Percentiles rank a stretch among this genome's conserved stretches.
Evolutionary conservation across 2,329 filamentous ascomycete genomes (phyloP).

Genomic region (Talaromyces rugulosus): DNA sequence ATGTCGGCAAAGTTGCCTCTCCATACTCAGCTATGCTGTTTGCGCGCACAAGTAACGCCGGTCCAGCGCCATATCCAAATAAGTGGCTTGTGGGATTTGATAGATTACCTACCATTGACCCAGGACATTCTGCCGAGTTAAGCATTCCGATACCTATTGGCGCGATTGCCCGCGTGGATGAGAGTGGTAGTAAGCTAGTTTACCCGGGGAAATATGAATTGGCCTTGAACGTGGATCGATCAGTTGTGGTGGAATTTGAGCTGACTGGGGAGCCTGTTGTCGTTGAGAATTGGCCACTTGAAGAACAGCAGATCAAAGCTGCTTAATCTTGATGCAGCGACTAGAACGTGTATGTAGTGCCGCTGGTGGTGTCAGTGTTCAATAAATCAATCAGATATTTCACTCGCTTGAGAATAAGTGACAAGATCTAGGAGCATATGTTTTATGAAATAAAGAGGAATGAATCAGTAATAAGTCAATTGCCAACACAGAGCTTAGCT

Average conservation of each 20-base stretch:
- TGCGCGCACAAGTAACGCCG: constrained; percentile 30
- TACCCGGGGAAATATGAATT: constrained; percentile 41
- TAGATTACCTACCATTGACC: constrained; percentile 24
- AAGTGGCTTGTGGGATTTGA: constrained; percentile 42
- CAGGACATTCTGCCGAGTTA: constrained; percentile 22
- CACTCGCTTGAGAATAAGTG: neutral
- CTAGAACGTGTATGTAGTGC: neutral
- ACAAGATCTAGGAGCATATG: neutral
- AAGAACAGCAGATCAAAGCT: neutral
- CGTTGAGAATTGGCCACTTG: constrained; percentile 19
- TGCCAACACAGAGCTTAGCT: neutral
- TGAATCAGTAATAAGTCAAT: neutral
- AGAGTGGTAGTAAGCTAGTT: constrained; percentile 34
- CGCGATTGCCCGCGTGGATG: constrained; percentile 34
- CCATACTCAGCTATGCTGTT: constrained; percentile 42
- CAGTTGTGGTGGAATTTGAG: constrained; percentile 27
- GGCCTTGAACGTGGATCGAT: constrained; percentile 38
- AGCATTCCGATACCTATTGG: constrained; percentile 35
- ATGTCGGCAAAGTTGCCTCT: constrained; percentile 32
- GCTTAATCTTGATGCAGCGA: too few species aligned
- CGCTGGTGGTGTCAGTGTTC: neutral
- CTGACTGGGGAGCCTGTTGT: constrained; percentile 29
- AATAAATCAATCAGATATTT: neutral
- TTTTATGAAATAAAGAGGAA: neutral
- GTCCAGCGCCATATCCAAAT: constrained; percentile 38